Conservation (phyloP, 352 stramenopile species). For the Phytophthora chlamydospora region DNA sequence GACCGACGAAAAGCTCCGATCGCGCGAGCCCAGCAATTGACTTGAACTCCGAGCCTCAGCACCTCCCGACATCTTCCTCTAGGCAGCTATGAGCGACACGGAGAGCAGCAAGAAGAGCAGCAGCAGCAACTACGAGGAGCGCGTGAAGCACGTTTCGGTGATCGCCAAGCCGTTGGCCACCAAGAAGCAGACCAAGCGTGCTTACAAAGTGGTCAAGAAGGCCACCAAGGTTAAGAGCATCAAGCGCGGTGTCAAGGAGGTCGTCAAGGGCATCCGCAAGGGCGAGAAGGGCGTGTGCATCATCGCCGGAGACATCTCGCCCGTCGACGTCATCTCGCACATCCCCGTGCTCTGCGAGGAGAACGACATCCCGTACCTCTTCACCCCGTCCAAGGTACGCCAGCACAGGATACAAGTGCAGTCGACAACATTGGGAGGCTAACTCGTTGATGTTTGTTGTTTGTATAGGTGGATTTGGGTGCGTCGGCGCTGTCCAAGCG, state of each 20-base stretch:
- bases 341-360: slow-evolving; percentile 99
- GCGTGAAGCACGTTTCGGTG: slow-evolving; percentile 85
- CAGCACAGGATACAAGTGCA: slow-evolving; percentile 15
- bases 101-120: slow-evolving; percentile 64
- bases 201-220: slow-evolving; percentile 96
- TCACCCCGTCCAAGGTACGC: slow-evolving; percentile 95
- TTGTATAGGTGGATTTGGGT: slow-evolving; percentile 88
- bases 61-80: slow-evolving; percentile 2
- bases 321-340: slow-evolving; percentile 99
- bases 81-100: slow-evolving; percentile 67
- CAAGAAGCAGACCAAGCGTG: slow-evolving; percentile 97
- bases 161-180: slow-evolving; percentile 97
- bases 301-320: slow-evolving; percentile 99
- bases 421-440: slow-evolving; percentile 1
- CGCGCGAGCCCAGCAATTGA: slow-evolving; percentile 19
- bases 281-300: slow-evolving; percentile 98
- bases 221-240: slow-evolving; percentile 96
- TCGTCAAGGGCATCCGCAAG: slow-evolving; percentile 98
- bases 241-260: slow-evolving; percentile 99
- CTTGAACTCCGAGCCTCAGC: slow-evolving; percentile 20
- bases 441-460: slow-evolving; percentile 18
- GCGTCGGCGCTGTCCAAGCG: slow-evolving; percentile 97
- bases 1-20: slow-evolving; percentile 25
- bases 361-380: slow-evolving; percentile 98
- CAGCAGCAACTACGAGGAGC: slow-evolving; percentile 75